Percentiles rank a stretch among this genome's conserved stretches.
Evolutionary conservation across 495 filamentous ascomycete species (phyloP).

Genomic region (Aspergillus wentii): DNA sequence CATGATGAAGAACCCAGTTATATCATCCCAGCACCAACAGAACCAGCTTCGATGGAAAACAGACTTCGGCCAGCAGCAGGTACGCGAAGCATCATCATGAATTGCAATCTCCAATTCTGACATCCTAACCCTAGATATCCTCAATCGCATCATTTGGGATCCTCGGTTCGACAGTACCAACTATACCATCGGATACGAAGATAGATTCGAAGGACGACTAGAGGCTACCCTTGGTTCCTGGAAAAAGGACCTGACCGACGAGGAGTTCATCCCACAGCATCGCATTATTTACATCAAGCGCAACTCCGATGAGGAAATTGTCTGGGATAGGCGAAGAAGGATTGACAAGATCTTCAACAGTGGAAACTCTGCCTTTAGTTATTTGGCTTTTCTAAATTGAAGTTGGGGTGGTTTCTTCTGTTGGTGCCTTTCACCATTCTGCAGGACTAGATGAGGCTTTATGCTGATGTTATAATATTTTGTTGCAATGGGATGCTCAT

Average conservation of each 20-base stretch:
- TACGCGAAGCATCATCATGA: neutral
- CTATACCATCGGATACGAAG: constrained; percentile 70
- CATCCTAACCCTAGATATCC: constrained; percentile 44
- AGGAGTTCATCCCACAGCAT: constrained; percentile 83
- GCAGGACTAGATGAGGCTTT: no score
- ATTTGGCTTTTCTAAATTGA: constrained; percentile 27
- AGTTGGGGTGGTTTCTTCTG: no score
- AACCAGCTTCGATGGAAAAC: constrained; percentile 7
- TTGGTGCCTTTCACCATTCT: no score
- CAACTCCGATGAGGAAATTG: constrained; percentile 38
- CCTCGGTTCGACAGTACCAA: constrained; percentile 52
- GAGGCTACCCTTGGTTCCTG: constrained; percentile 61
- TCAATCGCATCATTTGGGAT: constrained; percentile 74
- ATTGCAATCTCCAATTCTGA: constrained; percentile 2
- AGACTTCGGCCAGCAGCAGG: constrained; percentile 15
- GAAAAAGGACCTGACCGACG: constrained; percentile 72
- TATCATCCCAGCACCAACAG: neutral
- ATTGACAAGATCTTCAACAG: constrained; percentile 57
- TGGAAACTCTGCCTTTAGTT: constrained; percentile 39
- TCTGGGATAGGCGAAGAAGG: constrained; percentile 55
- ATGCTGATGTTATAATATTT: no score
- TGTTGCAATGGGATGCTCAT: no score
- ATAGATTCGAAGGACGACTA: constrained; percentile 62
- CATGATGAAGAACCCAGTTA: neutral
- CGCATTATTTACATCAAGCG: constrained; percentile 68